A percentile compares a stretch with the other conserved stretches of the same genome.
phyloP scores from a whole-genome alignment of 495 filamentous ascomycete genomes.

The Corynascus novoguineensis region DNA sequence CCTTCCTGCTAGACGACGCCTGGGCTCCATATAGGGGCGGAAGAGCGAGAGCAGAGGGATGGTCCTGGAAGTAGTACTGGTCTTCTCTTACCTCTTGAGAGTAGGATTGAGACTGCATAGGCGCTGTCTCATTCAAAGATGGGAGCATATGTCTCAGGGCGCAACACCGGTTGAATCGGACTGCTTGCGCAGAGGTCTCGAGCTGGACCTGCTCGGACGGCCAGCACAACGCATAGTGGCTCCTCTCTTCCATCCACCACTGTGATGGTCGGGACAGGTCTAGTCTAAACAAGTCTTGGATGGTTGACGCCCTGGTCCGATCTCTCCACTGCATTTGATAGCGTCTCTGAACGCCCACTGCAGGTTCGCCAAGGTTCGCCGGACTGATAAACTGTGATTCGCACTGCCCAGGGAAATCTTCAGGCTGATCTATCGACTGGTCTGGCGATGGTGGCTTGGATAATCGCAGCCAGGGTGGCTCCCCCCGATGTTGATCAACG shows the following conservation, averaged over 20 bases:
- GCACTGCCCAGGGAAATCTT: no score
- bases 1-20: not conserved
- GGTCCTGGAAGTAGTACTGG: not conserved
- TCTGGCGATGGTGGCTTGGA: not conserved
- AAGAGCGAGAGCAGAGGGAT: not conserved
- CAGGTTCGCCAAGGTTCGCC: not conserved
- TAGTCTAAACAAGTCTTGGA: not conserved
- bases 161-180: not conserved
- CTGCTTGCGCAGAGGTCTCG: not conserved
- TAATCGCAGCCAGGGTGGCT: not conserved
- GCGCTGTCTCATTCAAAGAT: not conserved
- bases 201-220: not conserved
- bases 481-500: not conserved
- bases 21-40: not conserved
- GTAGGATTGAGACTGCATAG: not conserved
- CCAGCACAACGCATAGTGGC: conserved; percentile 3
- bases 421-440: not conserved
- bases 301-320: not conserved
- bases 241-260: conserved; percentile 5
- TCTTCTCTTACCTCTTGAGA: not conserved
- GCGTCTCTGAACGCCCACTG: not conserved
- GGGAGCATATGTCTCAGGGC: not conserved
- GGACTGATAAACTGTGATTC: no score
- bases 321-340: not conserved
- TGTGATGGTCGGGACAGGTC: not conserved